Percentiles rank a stretch among this genome's conserved stretches.
These are phyloP conservation scores for Debaryomyces tyrocola DNA, from an alignment of 805 yeast genomes.

Conservation along the genomic window DNA sequence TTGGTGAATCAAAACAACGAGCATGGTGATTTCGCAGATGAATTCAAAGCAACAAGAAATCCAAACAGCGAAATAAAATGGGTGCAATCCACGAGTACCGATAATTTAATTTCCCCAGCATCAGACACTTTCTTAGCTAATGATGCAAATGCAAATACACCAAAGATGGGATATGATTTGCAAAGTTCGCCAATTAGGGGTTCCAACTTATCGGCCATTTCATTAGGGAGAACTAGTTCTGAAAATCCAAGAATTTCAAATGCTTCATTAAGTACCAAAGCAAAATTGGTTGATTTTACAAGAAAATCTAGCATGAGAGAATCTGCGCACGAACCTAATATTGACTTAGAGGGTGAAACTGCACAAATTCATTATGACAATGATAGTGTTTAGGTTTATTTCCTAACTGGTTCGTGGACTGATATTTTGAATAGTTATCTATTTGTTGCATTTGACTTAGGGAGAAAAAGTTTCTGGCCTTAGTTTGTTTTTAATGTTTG, in stretches of 20 bases:
- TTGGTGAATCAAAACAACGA: constrained; percentile 9
- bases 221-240: constrained; percentile 10
- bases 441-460: too few relatives aligned
- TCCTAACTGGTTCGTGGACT: too few relatives aligned
- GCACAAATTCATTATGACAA: constrained; percentile 37
- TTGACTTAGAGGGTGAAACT: constrained; percentile 29
- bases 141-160: neutral
- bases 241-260: constrained; percentile 11
- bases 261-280: constrained; percentile 23
- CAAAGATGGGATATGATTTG: neutral
- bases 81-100: constrained; percentile 16
- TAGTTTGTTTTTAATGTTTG: too few relatives aligned
- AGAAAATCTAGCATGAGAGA: constrained; percentile 44
- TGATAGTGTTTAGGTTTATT: constrained; percentile 10
- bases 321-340: constrained; percentile 34
- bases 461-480: too few relatives aligned
- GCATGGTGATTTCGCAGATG: constrained; percentile 22
- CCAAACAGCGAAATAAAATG: constrained; percentile 32
- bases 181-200: constrained; percentile 10
- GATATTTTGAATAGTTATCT: too few relatives aligned
- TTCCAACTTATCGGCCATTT: constrained; percentile 20
- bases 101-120: constrained; percentile 10
- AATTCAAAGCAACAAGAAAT: constrained; percentile 27
- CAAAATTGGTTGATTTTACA: constrained; percentile 49
- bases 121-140: constrained; percentile 10